Conservation (phyloP, 1,284 basidiomycete species). For the Peniophora sp. region DNA sequence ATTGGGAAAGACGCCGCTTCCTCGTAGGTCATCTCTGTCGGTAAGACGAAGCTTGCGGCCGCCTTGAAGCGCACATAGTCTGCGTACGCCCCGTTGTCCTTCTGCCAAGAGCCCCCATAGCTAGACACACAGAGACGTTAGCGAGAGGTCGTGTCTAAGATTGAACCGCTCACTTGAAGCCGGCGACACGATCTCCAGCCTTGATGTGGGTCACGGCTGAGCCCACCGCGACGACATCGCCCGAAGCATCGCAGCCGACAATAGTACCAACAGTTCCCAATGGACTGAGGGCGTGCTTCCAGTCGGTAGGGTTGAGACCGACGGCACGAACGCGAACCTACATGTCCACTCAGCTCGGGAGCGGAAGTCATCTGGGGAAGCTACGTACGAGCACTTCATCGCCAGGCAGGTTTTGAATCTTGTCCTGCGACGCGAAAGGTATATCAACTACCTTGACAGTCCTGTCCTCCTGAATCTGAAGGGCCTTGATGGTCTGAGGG, state of each 20-base stretch:
- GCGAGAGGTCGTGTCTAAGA: neutral
- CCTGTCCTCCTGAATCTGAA: too few relatives aligned
- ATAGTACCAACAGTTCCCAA: constrained; percentile 2
- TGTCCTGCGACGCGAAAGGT: too few relatives aligned
- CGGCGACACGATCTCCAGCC: constrained; percentile 33
- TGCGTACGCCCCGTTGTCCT: constrained; percentile 6
- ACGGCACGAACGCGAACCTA: neutral
- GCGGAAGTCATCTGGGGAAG: neutral
- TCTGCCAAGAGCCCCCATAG: constrained; percentile 21
- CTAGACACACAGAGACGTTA: neutral
- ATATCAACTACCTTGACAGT: too few relatives aligned
- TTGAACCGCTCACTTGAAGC: constrained; percentile 22
- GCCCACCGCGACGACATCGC: constrained; percentile 28
- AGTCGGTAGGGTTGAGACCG: constrained; percentile 1
- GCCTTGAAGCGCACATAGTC: constrained; percentile 6
- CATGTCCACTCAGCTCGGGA: neutral
- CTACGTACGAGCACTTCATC: too few relatives aligned
- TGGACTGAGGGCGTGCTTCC: neutral
- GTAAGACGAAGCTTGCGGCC: neutral
- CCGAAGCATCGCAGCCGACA: constrained; percentile 35
- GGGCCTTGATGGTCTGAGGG: too few relatives aligned
- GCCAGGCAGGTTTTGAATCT: too few relatives aligned
- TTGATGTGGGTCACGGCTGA: constrained; percentile 16
- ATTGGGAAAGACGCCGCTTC: constrained; percentile 5
- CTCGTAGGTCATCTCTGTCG: constrained; percentile 7